Percentiles rank a stretch among this genome's conserved stretches.
Evolutionary conservation across 805 yeast genomes (phyloP).

Genomic region (Martiniozyma abietophila): DNA sequence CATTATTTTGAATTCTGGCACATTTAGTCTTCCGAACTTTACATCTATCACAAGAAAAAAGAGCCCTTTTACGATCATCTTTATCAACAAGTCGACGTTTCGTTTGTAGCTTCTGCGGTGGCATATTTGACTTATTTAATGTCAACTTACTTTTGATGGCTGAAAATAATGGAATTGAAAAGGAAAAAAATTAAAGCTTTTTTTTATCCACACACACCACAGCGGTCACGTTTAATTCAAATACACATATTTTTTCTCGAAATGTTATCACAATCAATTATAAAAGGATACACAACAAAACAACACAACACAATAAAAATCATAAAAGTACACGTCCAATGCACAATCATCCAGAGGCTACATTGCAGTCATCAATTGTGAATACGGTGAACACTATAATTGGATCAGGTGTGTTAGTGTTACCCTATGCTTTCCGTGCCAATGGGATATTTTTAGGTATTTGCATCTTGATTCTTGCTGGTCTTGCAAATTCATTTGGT

Average conservation of each 20-base stretch:
- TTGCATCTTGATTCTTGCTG: conserved; percentile 48
- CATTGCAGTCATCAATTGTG: conserved; percentile 49
- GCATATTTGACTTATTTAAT: too few relatives aligned
- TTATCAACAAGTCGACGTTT: conserved; percentile 31
- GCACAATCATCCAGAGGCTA: conserved; percentile 29
- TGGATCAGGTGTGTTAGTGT: conserved; percentile 73
- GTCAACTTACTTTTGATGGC: too few relatives aligned
- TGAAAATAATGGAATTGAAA: too few relatives aligned
- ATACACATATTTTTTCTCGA: too few relatives aligned
- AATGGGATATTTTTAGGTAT: conserved; percentile 59
- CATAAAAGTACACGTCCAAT: too few relatives aligned
- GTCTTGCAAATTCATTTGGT: conserved; percentile 59
- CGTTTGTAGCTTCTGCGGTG: conserved; percentile 14
- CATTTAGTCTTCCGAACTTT: conserved; percentile 36
- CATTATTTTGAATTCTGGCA: conserved; percentile 27
- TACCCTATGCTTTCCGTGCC: conserved; percentile 62
- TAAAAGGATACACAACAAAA: too few relatives aligned
- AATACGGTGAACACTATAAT: conserved; percentile 68
- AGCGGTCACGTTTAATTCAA: too few relatives aligned
- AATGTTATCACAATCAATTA: too few relatives aligned
- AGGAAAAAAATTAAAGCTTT: too few relatives aligned
- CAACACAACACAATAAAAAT: too few relatives aligned
- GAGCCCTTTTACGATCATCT: conserved; percentile 32
- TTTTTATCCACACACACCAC: too few relatives aligned
- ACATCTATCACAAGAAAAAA: conserved; percentile 38